phyloP scores from a whole-genome alignment of 805 yeast species.

The Yamadazyma philogaea region DNA sequence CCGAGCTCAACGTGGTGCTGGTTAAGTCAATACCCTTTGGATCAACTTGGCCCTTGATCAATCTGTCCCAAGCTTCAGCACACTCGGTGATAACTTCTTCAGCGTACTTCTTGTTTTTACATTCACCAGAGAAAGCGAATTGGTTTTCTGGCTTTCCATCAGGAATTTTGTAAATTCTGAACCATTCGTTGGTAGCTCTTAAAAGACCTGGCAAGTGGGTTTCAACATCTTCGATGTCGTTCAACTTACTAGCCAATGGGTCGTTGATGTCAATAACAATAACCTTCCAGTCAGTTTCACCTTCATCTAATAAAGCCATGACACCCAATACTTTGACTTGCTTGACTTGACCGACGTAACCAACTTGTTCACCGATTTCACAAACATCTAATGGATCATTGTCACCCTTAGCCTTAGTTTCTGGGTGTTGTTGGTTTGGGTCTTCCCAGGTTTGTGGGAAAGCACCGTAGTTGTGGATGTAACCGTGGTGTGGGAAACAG shows the following conservation, averaged over 20 bases:
- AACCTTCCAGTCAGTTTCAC: slow-evolving; percentile 95
- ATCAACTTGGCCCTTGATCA: slow-evolving; percentile 45
- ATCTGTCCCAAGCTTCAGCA: slow-evolving; percentile 61
- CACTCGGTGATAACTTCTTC: slow-evolving; percentile 60
- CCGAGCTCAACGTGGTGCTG: slow-evolving; percentile 64
- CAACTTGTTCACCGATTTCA: slow-evolving; percentile 48
- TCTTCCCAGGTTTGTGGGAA: slow-evolving; percentile 95
- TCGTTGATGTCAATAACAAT: slow-evolving; percentile 68
- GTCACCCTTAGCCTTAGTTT: slow-evolving; percentile 74
- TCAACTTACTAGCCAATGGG: slow-evolving; percentile 56
- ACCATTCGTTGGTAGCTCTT: slow-evolving; percentile 71
- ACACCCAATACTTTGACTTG: slow-evolving; percentile 72
- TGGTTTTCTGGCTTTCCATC: slow-evolving; percentile 74
- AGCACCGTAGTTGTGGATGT: slow-evolving; percentile 97
- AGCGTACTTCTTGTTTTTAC: slow-evolving; percentile 56
- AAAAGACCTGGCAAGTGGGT: slow-evolving; percentile 67
- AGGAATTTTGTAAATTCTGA: slow-evolving; percentile 78
- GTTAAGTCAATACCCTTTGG: slow-evolving; percentile 64
- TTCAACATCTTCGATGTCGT: slow-evolving; percentile 68
- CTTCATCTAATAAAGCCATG: slow-evolving; percentile 81
- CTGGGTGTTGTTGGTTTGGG: slow-evolving; percentile 56
- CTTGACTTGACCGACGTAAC: slow-evolving; percentile 49
- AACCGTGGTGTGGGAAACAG: slow-evolving; percentile 98
- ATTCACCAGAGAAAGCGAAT: slow-evolving; percentile 73
- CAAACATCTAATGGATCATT: slow-evolving; percentile 86